phyloP scores from a whole-genome alignment of 2,329 filamentous ascomycete genomes.

The Lecanoromycetidae sp. region DNA sequence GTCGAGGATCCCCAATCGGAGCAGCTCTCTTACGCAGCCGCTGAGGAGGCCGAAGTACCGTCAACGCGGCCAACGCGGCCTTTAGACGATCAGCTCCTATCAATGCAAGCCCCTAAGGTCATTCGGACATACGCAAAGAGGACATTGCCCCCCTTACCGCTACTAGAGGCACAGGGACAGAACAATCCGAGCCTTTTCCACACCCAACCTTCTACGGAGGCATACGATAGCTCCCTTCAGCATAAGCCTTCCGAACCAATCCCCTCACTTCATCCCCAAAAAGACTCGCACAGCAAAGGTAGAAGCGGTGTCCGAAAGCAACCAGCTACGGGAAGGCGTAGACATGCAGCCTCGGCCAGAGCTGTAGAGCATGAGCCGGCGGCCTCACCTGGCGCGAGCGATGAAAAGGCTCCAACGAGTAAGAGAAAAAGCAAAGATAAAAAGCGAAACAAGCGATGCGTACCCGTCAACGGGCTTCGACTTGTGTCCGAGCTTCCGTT shows the following conservation, averaged over 20 bases:
- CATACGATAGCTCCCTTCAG: too few relatives aligned
- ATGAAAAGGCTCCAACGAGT: background rate
- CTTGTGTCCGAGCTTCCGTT: conserved; percentile 2
- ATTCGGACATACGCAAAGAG: background rate
- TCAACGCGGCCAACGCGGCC: too few relatives aligned
- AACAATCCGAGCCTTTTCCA: background rate
- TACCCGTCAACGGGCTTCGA: conserved; percentile 5
- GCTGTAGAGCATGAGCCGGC: background rate
- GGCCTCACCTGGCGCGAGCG: background rate
- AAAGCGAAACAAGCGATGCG: conserved; percentile 7
- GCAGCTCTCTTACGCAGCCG: background rate
- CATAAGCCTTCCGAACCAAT: too few relatives aligned
- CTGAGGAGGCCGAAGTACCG: too few relatives aligned
- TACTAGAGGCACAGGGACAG: background rate
- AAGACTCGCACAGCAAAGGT: background rate
- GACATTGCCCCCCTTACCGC: background rate
- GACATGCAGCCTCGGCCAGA: too few relatives aligned
- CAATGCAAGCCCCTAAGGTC: background rate
- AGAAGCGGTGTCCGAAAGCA: background rate
- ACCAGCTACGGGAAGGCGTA: too few relatives aligned
- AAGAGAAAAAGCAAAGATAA: background rate
- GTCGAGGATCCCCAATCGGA: background rate
- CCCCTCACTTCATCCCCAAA: too few relatives aligned
- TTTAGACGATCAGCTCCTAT: too few relatives aligned
- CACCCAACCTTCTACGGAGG: background rate